Percentiles rank a stretch among this genome's conserved stretches.
Evolutionary conservation across 208 protist species (phyloP).

Genomic region (Acanthamoeba polyphaga): DNA sequence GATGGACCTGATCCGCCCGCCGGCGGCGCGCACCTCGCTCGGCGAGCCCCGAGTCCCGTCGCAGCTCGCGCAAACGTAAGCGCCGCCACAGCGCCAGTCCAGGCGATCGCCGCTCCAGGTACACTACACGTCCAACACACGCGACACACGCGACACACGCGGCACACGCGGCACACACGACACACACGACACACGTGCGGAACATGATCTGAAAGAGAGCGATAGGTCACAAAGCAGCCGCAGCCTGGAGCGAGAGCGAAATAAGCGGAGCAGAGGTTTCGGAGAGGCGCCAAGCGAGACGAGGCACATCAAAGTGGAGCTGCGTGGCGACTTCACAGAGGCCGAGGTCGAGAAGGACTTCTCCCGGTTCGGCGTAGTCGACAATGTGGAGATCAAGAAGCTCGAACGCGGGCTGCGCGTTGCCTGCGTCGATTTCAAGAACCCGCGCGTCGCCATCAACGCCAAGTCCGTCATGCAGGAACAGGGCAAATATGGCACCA

Average conservation of each 20-base stretch:
- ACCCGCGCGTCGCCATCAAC: not conserved
- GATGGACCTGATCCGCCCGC: too few relatives aligned
- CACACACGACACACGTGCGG: too few relatives aligned
- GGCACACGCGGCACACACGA: too few relatives aligned
- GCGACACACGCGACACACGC: too few relatives aligned
- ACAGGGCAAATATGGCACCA: not conserved
- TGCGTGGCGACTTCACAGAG: not conserved
- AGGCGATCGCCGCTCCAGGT: not conserved
- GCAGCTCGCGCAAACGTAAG: not conserved
- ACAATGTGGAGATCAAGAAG: not conserved
- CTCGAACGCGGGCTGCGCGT: not conserved
- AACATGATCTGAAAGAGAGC: too few relatives aligned
- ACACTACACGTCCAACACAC: not conserved
- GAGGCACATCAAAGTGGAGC: not conserved
- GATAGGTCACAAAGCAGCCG: not conserved
- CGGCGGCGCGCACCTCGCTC: too few relatives aligned
- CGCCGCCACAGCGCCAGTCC: not conserved
- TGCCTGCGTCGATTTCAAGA: constrained; percentile 17
- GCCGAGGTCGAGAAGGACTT: not conserved
- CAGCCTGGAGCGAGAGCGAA: not conserved
- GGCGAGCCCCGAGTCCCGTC: not conserved
- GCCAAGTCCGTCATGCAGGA: constrained; percentile 14
- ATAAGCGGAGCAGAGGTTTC: not conserved
- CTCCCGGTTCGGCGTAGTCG: not conserved
- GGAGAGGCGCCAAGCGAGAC: not conserved